These are phyloP conservation scores for Castanea mollissima DNA, from an alignment of 306 rosid genomes.

Conservation along the genomic window DNA sequence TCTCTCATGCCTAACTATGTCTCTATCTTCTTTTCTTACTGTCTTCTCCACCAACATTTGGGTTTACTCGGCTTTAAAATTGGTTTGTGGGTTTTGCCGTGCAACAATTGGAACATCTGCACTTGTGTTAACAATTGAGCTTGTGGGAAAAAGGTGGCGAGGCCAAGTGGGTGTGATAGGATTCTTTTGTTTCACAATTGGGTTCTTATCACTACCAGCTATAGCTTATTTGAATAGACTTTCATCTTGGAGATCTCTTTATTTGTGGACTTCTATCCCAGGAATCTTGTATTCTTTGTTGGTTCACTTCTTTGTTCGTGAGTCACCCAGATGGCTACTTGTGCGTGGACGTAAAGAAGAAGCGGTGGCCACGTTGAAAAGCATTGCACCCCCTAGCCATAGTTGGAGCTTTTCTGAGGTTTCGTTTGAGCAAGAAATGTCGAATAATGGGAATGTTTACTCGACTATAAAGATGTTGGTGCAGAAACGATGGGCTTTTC, in stretches of 20 bases:
- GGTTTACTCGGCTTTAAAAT: slow-evolving; percentile 43
- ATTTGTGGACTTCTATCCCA: slow-evolving; percentile 55
- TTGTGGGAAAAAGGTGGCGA: slow-evolving; percentile 49
- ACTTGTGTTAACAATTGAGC: slow-evolving; percentile 57
- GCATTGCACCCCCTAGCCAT: slow-evolving; percentile 22
- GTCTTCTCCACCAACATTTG: slow-evolving; percentile 44
- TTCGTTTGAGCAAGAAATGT: slow-evolving; percentile 15
- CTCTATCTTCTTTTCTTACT: slow-evolving; percentile 40
- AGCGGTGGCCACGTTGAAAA: slow-evolving; percentile 30
- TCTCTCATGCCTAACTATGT: slow-evolving; percentile 46
- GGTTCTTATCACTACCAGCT: slow-evolving; percentile 55
- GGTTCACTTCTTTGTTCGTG: slow-evolving; percentile 35
- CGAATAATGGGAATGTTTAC: slow-evolving; percentile 26
- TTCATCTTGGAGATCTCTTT: slow-evolving; percentile 55
- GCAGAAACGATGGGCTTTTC: slow-evolving; percentile 40
- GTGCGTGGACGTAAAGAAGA: slow-evolving; percentile 51
- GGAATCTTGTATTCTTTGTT: slow-evolving; percentile 30
- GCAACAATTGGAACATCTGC: slow-evolving; percentile 54
- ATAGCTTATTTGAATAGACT: slow-evolving; percentile 35
- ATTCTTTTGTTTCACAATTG: slow-evolving; percentile 53
- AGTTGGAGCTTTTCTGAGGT: slow-evolving; percentile 26
- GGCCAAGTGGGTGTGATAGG: slow-evolving; percentile 43
- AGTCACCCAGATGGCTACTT: slow-evolving; percentile 71
- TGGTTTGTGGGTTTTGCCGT: slow-evolving; percentile 41
- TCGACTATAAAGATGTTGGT: slow-evolving; percentile 33